A percentile compares a stretch with the other conserved stretches of the same genome.
These are phyloP conservation scores for Pseudogymnoascus verrucosus DNA, from an alignment of 2,329 filamentous ascomycete species.

Conservation along the genomic window DNA sequence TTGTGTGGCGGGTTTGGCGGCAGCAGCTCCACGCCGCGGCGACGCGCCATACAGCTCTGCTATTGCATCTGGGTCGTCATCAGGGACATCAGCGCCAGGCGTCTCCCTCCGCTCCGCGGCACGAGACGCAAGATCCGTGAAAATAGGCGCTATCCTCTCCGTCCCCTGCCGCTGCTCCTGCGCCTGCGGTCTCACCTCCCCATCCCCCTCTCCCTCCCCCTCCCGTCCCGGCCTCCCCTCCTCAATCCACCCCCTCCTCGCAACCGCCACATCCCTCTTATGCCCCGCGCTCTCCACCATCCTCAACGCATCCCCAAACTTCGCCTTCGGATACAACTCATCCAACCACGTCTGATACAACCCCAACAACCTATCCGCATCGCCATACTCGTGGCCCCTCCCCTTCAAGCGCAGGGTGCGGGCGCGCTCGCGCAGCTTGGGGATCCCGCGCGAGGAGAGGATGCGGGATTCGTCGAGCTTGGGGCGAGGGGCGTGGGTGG, in stretches of 20 bases:
- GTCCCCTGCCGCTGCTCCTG: not conserved
- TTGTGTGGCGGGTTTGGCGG: not conserved
- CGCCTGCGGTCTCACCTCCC: constrained; percentile 24
- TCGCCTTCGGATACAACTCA: constrained; percentile 88
- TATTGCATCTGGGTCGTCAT: not conserved
- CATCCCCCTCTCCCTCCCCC: constrained; percentile 23
- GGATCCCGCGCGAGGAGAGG: constrained; percentile 76
- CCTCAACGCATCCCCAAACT: constrained; percentile 77
- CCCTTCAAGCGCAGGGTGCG: constrained; percentile 74
- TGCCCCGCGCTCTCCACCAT: constrained; percentile 95
- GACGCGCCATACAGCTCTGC: not conserved
- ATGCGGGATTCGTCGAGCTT: constrained; percentile 84
- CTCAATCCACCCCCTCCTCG: constrained; percentile 76
- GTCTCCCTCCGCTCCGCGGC: not conserved
- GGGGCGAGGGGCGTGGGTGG: constrained; percentile 62
- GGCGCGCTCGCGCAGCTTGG: constrained; percentile 66
- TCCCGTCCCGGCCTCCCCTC: constrained; percentile 52
- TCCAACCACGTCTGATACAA: constrained; percentile 97
- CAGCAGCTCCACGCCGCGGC: not conserved
- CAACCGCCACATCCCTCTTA: constrained; percentile 66
- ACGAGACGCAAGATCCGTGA: not conserved
- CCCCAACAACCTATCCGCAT: constrained; percentile 71
- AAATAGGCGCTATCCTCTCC: not conserved
- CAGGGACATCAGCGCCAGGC: not conserved
- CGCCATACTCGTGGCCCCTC: constrained; percentile 92